phyloP scores from a whole-genome alignment of 495 filamentous ascomycete genomes.

The Polyplosphaeria fusca region DNA sequence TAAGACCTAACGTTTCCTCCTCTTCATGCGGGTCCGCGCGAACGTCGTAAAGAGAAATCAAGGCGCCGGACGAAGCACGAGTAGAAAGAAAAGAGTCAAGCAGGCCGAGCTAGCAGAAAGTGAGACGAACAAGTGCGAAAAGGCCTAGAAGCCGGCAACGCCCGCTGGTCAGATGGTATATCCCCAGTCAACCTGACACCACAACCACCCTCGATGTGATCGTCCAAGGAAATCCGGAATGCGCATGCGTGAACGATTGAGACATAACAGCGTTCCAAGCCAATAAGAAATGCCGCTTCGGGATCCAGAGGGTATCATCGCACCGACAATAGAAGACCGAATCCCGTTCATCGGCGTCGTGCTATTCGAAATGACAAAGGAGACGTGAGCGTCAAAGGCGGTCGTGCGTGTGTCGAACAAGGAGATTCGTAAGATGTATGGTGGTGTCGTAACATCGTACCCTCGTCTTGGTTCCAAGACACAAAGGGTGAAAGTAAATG shows the following conservation, averaged over 20 bases:
- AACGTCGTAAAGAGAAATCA: too few relatives aligned
- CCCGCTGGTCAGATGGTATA: slow-evolving; percentile 23
- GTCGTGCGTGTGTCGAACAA: too few relatives aligned
- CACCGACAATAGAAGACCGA: slow-evolving; percentile 23
- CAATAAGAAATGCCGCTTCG: slow-evolving; percentile 13
- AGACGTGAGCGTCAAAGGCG: not conserved
- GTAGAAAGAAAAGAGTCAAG: too few relatives aligned
- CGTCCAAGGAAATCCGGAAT: not conserved
- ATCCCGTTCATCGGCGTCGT: slow-evolving; percentile 14
- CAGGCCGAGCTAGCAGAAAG: too few relatives aligned
- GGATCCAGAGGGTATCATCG: slow-evolving; percentile 30
- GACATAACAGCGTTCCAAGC: not conserved
- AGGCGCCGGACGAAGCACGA: too few relatives aligned
- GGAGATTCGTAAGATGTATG: slow-evolving; percentile 25
- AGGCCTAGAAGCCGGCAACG: slow-evolving; percentile 5
- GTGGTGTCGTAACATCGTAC: slow-evolving; percentile 23
- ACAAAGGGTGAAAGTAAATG: too few relatives aligned
- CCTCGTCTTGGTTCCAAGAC: slow-evolving; percentile 7
- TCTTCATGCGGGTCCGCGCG: too few relatives aligned
- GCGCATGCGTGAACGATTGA: slow-evolving; percentile 21
- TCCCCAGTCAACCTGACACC: not conserved
- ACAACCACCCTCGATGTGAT: not conserved
- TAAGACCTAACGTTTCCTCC: too few relatives aligned
- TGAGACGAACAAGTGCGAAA: not conserved
- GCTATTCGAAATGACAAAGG: slow-evolving; percentile 2